phyloP scores from a whole-genome alignment of 768 basidiomycete species.

The Amanita phalloides region DNA sequence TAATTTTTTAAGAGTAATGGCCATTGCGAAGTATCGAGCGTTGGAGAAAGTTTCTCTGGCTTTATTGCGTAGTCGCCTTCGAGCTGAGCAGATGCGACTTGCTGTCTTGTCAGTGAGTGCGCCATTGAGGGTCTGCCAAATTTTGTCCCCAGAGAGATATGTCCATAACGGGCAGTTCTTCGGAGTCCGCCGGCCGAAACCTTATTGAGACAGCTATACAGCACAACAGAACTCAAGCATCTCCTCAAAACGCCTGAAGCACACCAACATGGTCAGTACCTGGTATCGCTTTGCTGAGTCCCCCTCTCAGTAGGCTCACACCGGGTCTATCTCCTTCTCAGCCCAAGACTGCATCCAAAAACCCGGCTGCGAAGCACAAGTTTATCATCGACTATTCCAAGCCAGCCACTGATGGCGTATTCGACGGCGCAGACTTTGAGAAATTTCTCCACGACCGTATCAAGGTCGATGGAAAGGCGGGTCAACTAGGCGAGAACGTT shows the following conservation, averaged over 20 bases:
- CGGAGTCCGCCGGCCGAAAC: conserved; percentile 17
- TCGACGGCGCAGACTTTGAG: conserved; percentile 52
- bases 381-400: conserved; percentile 82
- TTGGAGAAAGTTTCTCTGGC: conserved; percentile 61
- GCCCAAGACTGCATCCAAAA: conserved; percentile 52
- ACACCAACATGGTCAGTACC: conserved; percentile 61
- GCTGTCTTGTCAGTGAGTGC: conserved; percentile 45
- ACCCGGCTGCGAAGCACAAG: conserved; percentile 50
- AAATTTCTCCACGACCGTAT: conserved; percentile 93
- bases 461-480: conserved; percentile 88
- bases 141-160: conserved; percentile 9
- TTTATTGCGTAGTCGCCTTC: conserved; percentile 75
- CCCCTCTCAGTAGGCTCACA: conserved; percentile 85
- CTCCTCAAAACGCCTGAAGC: conserved; percentile 8
- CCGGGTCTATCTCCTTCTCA: conserved; percentile 30
- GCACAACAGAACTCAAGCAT: conserved; percentile 17
- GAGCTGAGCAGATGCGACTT: conserved; percentile 66
- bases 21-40: conserved; percentile 94
- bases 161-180: conserved; percentile 1
- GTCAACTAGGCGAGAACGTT: conserved; percentile 84
- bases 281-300: conserved; percentile 81
- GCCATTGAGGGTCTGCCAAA: conserved; percentile 22
- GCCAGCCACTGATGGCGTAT: conserved; percentile 54
- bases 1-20: conserved; percentile 97
- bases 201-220: conserved; percentile 40